phyloP scores from a whole-genome alignment of 768 basidiomycete species.

The Panellus pusillus region DNA sequence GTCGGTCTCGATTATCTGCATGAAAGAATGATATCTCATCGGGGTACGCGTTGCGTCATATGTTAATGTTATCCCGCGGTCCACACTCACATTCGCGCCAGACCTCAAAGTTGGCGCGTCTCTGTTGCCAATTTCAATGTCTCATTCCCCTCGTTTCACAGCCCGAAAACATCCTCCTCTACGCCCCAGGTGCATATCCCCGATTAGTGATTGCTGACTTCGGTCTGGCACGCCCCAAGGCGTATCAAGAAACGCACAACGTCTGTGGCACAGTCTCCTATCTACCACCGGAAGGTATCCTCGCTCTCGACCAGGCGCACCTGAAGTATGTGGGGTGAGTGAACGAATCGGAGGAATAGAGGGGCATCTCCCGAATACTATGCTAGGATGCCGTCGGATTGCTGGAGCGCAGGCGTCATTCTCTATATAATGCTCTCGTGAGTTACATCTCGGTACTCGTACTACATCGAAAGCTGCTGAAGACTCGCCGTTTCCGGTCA shows the following conservation, averaged over 20 bases:
- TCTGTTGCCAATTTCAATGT: neutral
- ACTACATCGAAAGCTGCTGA: neutral
- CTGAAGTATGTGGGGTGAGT: constrained; percentile 61
- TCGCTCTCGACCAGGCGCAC: constrained; percentile 74
- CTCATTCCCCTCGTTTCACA: constrained; percentile 23
- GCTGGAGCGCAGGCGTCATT: constrained; percentile 84
- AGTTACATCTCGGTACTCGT: constrained; percentile 37
- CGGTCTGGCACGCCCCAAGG: constrained; percentile 76
- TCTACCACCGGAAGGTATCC: constrained; percentile 81
- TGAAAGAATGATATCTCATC: constrained; percentile 70
- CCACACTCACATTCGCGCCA: constrained; percentile 24
- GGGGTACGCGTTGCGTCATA: constrained; percentile 55
- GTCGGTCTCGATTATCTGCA: constrained; percentile 72
- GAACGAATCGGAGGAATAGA: neutral
- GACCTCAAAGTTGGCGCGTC: constrained; percentile 59
- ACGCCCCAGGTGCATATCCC: constrained; percentile 81
- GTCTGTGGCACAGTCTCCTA: constrained; percentile 89
- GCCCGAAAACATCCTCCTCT: constrained; percentile 85
- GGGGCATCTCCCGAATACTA: constrained; percentile 1
- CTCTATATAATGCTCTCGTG: constrained; percentile 84
- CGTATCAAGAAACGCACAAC: constrained; percentile 80
- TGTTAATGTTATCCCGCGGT: neutral
- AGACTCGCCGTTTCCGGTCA: constrained; percentile 27
- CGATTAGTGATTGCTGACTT: constrained; percentile 86
- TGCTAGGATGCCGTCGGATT: constrained; percentile 86